These are phyloP conservation scores for Brassica balearica DNA, from an alignment of 441 rosid species.

Conservation along the genomic window DNA sequence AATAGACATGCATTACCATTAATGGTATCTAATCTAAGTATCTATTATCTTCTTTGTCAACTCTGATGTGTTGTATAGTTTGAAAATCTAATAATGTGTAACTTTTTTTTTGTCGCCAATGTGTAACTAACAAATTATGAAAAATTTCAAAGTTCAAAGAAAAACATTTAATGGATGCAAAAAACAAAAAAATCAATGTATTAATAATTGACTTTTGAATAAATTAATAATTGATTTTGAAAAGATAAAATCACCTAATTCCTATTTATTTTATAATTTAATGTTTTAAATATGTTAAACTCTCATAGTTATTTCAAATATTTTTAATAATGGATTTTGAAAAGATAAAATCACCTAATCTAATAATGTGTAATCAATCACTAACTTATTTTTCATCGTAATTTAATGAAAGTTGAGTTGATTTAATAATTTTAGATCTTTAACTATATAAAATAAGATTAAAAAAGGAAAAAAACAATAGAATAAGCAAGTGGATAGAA, in stretches of 20 bases:
- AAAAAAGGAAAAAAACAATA: conserved; percentile 17
- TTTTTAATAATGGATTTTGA: no score
- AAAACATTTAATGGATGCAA: no score
- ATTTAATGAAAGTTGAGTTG: conserved; percentile 8
- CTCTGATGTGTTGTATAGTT: not conserved
- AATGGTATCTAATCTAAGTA: not conserved
- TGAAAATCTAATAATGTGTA: not conserved
- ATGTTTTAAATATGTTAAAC: no score
- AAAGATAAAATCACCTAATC: no score
- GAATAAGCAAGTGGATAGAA: conserved; percentile 46
- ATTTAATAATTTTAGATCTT: not conserved
- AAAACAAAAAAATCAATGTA: no score
- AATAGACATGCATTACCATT: conserved; percentile 32
- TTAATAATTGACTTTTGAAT: no score
- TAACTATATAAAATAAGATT: not conserved
- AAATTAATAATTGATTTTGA: no score
- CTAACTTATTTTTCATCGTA: no score
- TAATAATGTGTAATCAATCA: no score
- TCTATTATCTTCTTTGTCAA: conserved; percentile 13
- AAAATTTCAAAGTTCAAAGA: not conserved
- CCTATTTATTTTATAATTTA: no score
- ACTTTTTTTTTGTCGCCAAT: not conserved
- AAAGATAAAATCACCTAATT: no score
- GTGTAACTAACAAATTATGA: not conserved
- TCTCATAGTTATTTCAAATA: no score